Base-by-base conservation (phyloP, 2,329 filamentous ascomycete species). In the Phaeosphaeria sp. region DNA sequence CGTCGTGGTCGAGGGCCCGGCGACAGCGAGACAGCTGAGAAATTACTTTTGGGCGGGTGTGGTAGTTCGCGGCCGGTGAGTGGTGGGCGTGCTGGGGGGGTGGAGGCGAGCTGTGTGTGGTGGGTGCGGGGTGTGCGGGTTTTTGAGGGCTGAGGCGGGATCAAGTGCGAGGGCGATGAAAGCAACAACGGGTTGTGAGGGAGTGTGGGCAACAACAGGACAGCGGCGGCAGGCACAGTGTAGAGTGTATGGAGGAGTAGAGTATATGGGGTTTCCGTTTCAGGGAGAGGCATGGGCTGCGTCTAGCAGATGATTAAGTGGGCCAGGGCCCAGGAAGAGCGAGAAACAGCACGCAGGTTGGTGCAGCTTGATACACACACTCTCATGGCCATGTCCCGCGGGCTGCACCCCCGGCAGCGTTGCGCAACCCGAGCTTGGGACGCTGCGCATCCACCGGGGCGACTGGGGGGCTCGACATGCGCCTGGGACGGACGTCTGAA, bases 351-450 rank as follows among this genome's bases (percentile, higher is more conserved):
- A 23, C 46, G 46, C 17, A 7, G 22, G 13, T 27, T 27, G 30
- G 6, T 13, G 30, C 30, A 15, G 6, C 30, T 36, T 36, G 30
- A 36, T 36, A 36, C 30, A 36, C 30, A 36, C 3, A 13, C 30
- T 36, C 30, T 36, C 7, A 36, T 36, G 6, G 30, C 30, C 30
- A 36, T 36, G 30, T 11, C 30, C 30, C 30, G 30, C 30, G 6
- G 6, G 30, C 30, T 36, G 46, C 46, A 49, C 25, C 25, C 46
- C 23, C 15, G 30, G 25, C 6, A 46, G 50, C 27, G 50, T 52
- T 52, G 50, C 50, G 50, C 50, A 52, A 52, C n/a, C 25, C 50
- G 50, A 52, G 50, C 50, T 39, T 39, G n/a, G 50, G 36, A 44
- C 50, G 22, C 25, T 27, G 22, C 46, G 48, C 47, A 17, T 17